Percentiles rank a stretch among this genome's conserved stretches.
Conservation (phyloP, 1,284 basidiomycete species). For the Malassezia psittaci region DNA sequence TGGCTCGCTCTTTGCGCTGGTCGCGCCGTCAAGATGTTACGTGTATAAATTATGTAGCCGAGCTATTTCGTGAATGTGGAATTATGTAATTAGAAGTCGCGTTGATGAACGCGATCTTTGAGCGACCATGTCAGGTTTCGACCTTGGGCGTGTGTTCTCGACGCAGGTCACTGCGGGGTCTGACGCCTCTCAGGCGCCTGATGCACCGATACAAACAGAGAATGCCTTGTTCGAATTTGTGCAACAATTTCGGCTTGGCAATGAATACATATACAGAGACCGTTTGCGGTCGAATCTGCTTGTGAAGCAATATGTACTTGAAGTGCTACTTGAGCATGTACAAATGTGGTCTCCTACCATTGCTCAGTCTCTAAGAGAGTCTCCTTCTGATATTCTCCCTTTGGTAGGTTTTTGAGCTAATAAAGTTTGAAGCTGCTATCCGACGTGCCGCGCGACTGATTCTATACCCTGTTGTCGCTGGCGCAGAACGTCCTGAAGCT, state of each 20-base stretch:
- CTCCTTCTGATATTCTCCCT: constrained; percentile 78
- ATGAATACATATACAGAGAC: constrained; percentile 57
- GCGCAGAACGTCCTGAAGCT: constrained; percentile 29
- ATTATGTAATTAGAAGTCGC: not conserved
- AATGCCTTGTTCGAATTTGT: constrained; percentile 44
- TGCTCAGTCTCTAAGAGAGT: constrained; percentile 77
- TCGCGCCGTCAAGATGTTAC: constrained; percentile 18
- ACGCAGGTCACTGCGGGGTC: constrained; percentile 39
- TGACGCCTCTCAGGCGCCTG: constrained; percentile 34
- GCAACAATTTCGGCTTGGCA: constrained; percentile 42
- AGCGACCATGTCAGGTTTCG: constrained; percentile 44
- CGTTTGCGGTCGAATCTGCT: constrained; percentile 79
- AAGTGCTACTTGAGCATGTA: constrained; percentile 83
- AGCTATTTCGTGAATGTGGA: not conserved
- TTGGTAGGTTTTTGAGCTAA: constrained; percentile 54
- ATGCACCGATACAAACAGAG: constrained; percentile 44
- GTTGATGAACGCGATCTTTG: constrained; percentile 1
- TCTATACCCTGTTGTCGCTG: constrained; percentile 37
- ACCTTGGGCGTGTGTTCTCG: constrained; percentile 39
- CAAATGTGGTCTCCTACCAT: constrained; percentile 86
- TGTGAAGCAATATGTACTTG: constrained; percentile 78
- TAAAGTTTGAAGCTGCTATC: constrained; percentile 37
- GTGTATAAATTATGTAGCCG: constrained; percentile 15
- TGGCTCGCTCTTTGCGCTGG: constrained; percentile 26
- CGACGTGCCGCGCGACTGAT: constrained; percentile 41